Percentiles rank a stretch among this genome's conserved stretches.
Conservation (phyloP, 73 alveolate species). For the Paramecium pentaurelia region DNA sequence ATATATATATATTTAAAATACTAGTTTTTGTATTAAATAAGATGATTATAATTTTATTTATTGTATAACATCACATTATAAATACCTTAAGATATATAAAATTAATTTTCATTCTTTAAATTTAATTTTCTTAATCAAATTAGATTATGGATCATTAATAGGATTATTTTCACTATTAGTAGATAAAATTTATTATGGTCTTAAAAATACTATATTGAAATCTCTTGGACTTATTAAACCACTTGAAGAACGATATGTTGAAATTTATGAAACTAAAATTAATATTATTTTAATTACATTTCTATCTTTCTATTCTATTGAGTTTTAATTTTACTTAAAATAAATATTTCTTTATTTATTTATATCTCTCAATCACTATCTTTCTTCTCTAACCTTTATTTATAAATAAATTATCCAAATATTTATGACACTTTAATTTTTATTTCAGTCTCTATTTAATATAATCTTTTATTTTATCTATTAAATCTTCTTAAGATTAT, state of each 20-base stretch:
- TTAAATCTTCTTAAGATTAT: background rate
- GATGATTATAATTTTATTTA: too few relatives aligned
- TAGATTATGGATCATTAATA: background rate
- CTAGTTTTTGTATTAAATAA: too few relatives aligned
- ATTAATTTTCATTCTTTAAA: background rate
- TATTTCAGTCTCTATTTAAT: background rate
- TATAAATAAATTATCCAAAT: background rate
- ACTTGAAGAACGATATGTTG: background rate
- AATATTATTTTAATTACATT: background rate
- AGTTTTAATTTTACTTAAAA: background rate
- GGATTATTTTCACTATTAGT: background rate
- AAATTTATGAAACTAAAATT: background rate
- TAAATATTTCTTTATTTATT: background rate
- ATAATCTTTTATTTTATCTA: background rate
- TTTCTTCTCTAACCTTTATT: background rate
- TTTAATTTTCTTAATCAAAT: background rate
- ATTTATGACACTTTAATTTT: background rate
- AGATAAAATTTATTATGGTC: background rate
- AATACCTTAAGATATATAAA: background rate
- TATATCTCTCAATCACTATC: background rate
- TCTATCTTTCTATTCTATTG: background rate
- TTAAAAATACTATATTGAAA: background rate
- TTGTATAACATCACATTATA: too few relatives aligned
- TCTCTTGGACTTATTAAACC: background rate
- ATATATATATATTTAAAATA: too few relatives aligned